Evolutionary conservation across 192 early-diverging fungal species (phyloP).

Genomic region (Gonapodya prolifera): DNA sequence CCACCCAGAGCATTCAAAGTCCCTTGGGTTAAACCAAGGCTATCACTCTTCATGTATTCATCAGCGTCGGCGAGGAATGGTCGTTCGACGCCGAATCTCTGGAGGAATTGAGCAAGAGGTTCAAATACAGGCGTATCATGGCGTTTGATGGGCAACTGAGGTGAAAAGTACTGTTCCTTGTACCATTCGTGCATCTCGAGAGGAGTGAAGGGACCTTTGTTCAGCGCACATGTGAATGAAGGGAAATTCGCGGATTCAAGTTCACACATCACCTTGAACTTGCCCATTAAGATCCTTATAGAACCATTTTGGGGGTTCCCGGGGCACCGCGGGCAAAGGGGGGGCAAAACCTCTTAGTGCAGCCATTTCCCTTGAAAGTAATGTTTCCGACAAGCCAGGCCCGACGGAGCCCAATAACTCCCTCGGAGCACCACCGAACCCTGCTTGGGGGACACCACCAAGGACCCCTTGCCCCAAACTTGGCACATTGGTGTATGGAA

Average conservation of each 20-base stretch:
- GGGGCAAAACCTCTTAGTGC: background rate
- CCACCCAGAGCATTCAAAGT: background rate
- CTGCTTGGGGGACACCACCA: background rate
- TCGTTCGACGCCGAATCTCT: slow-evolving; percentile 49
- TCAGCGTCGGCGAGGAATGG: slow-evolving; percentile 46
- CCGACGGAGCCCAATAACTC: too few species aligned
- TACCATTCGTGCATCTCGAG: slow-evolving; percentile 95
- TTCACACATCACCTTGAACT: background rate
- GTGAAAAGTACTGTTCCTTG: slow-evolving; percentile 68
- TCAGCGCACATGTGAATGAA: background rate
- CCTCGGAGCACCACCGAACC: too few species aligned
- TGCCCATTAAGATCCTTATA: background rate
- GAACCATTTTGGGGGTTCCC: background rate
- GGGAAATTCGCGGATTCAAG: background rate
- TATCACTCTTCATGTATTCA: background rate
- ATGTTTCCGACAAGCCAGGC: background rate
- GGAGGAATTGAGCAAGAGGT: slow-evolving; percentile 55
- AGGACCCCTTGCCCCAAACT: background rate
- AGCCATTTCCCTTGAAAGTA: background rate
- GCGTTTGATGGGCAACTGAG: slow-evolving; percentile 65
- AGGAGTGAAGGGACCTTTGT: slow-evolving; percentile 67
- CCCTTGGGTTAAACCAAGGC: background rate
- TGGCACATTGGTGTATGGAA: background rate
- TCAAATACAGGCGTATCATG: slow-evolving; percentile 69
- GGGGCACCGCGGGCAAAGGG: background rate